Conservation (phyloP, 129 eudicot genomes). For the Glebionis coronaria region DNA sequence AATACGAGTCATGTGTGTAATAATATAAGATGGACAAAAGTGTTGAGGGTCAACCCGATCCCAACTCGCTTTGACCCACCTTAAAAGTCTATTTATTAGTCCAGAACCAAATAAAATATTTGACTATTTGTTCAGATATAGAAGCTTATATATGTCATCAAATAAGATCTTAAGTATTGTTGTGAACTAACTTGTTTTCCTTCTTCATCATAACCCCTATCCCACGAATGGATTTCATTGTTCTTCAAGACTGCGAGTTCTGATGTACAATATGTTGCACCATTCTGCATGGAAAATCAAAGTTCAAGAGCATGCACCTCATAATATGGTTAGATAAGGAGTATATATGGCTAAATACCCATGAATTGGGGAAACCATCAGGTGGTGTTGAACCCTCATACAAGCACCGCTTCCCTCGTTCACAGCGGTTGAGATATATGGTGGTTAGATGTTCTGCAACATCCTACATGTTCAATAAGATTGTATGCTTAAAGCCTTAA, state of each 20-base stretch:
- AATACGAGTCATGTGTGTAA: too few species aligned
- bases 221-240: constrained; percentile 89
- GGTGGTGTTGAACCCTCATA: constrained; percentile 96
- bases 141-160: too few species aligned
- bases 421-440: constrained; percentile 81
- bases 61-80: not conserved
- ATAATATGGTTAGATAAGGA: not conserved
- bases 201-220: constrained; percentile 86
- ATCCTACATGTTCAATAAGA: constrained; percentile 48
- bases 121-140: constrained; percentile 6
- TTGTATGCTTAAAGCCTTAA: constrained; percentile 10
- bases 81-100: not conserved
- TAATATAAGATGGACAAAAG: too few species aligned
- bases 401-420: constrained; percentile 87
- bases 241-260: constrained; percentile 86
- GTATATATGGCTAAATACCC: constrained; percentile 43
- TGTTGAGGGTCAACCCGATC: too few species aligned
- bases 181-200: constrained; percentile 80
- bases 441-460: constrained; percentile 95
- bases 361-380: constrained; percentile 91
- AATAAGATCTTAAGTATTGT: too few species aligned
- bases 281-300: constrained; percentile 48
- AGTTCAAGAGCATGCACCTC: not conserved
- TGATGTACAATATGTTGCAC: constrained; percentile 82
- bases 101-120: too few species aligned